Evolutionary conservation across 148 eudicot genomes (phyloP).

Genomic region (Silene conica): DNA sequence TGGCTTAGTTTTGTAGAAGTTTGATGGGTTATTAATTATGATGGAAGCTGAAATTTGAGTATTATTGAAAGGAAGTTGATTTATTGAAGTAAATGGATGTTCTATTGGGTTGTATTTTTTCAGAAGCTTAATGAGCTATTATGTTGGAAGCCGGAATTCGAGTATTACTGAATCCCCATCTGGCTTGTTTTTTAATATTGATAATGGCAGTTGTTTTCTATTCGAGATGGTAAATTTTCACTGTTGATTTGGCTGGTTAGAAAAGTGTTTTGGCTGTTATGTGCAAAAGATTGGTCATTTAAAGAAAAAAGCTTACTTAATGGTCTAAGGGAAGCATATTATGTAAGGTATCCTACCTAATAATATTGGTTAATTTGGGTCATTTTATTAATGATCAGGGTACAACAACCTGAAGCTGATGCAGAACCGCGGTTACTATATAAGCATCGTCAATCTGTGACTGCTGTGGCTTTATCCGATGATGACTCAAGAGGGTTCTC

Average conservation of each 20-base stretch:
- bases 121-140: not conserved
- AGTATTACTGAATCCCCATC: not conserved
- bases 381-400: constrained; percentile 36
- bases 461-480: constrained; percentile 69
- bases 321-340: not conserved
- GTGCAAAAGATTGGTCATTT: constrained; percentile 10
- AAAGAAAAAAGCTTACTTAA: not conserved
- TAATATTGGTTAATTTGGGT: not conserved
- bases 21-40: not conserved
- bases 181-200: not conserved
- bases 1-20: not conserved
- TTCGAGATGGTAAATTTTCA: not conserved
- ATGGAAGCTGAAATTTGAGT: not conserved
- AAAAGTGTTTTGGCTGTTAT: not conserved
- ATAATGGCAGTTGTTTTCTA: not conserved
- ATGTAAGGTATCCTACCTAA: not conserved
- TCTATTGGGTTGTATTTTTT: too few species aligned
- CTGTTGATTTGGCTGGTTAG: not conserved
- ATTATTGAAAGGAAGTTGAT: not conserved
- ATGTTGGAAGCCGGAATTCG: not conserved
- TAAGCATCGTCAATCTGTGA: constrained; percentile 84
- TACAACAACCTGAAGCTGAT: constrained; percentile 51
- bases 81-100: not conserved
- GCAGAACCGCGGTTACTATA: constrained; percentile 48
- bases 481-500: constrained; percentile 87